These are phyloP conservation scores for Pichia sp. DNA, from an alignment of 1,139 yeast species.

Conservation along the genomic window DNA sequence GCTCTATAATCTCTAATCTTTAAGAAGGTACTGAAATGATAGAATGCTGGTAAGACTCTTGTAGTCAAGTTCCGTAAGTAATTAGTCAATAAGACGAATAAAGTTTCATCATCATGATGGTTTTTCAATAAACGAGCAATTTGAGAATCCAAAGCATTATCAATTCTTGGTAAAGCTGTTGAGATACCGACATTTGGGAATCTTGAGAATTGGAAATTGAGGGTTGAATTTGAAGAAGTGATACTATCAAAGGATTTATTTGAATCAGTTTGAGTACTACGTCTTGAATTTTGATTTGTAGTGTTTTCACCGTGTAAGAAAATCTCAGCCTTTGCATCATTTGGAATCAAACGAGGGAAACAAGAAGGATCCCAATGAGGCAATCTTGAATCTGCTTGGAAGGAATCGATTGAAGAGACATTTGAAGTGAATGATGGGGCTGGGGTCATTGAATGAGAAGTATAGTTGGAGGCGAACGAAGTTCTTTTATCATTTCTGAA, in stretches of 20 bases:
- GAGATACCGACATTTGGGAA: slow-evolving; percentile 5
- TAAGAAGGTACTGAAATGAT: slow-evolving; percentile 18
- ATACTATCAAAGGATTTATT: neutral
- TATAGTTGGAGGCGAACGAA: neutral
- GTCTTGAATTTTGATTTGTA: neutral
- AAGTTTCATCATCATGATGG: slow-evolving; percentile 30
- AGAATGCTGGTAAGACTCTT: slow-evolving; percentile 26
- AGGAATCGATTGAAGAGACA: slow-evolving; percentile 15
- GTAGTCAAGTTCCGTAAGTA: slow-evolving; percentile 24
- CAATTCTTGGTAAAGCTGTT: slow-evolving; percentile 23
- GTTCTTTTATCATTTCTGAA: neutral
- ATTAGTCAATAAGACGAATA: slow-evolving; percentile 24
- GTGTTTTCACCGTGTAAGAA: neutral
- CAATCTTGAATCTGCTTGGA: slow-evolving; percentile 12
- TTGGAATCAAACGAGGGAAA: slow-evolving; percentile 21
- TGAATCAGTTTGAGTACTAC: too few relatives aligned
- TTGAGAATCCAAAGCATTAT: slow-evolving; percentile 20
- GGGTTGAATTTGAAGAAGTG: neutral
- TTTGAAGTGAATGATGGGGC: slow-evolving; percentile 9
- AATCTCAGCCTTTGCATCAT: slow-evolving; percentile 1
- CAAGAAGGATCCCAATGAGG: slow-evolving; percentile 23
- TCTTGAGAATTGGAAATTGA: slow-evolving; percentile 2
- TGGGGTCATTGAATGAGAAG: slow-evolving; percentile 9
- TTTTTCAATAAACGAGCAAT: slow-evolving; percentile 20
- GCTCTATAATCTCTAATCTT: slow-evolving; percentile 22